A percentile compares a stretch with the other conserved stretches of the same genome.
These are phyloP conservation scores for Alternaria consortialis DNA, from an alignment of 2,329 filamentous ascomycete genomes.

Conservation along the genomic window DNA sequence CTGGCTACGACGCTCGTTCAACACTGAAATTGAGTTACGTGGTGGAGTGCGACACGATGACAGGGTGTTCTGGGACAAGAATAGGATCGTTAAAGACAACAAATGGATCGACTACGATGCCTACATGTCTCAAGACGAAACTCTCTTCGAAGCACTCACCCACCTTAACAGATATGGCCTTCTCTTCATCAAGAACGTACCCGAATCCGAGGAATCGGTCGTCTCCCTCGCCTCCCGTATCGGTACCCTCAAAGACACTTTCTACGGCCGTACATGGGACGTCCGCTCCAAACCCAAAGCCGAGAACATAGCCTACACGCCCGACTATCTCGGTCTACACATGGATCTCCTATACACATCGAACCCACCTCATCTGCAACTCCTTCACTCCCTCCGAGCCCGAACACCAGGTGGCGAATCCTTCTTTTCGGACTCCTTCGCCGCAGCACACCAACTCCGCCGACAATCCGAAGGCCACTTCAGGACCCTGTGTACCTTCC, in stretches of 20 bases:
- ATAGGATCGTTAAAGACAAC: slow-evolving; percentile 59
- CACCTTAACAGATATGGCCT: slow-evolving; percentile 74
- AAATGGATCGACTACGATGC: slow-evolving; percentile 72
- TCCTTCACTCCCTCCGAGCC: slow-evolving; percentile 89
- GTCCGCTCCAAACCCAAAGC: slow-evolving; percentile 82
- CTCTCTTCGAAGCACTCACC: slow-evolving; percentile 69
- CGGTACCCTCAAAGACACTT: slow-evolving; percentile 81
- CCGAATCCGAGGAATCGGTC: slow-evolving; percentile 71
- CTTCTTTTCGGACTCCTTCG: slow-evolving; percentile 80
- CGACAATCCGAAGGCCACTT: slow-evolving; percentile 38
- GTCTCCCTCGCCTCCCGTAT: slow-evolving; percentile 74
- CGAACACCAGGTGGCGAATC: slow-evolving; percentile 82
- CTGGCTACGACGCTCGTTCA: slow-evolving; percentile 43
- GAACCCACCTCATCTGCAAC: slow-evolving; percentile 80
- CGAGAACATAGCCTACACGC: slow-evolving; percentile 91
- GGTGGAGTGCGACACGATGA: slow-evolving; percentile 49
- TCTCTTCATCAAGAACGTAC: slow-evolving; percentile 79
- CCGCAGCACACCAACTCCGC: slow-evolving; percentile 61
- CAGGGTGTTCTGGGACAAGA: slow-evolving; percentile 58
- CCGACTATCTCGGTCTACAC: slow-evolving; percentile 82
- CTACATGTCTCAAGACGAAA: slow-evolving; percentile 70
- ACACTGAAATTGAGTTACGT: slow-evolving; percentile 41
- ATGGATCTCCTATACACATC: slow-evolving; percentile 92
- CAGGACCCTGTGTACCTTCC: slow-evolving; percentile 54
- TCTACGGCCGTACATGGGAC: slow-evolving; percentile 92